Evolutionary conservation across 139 green algal species (phyloP).

Genomic region (Asterochloris erici): DNA sequence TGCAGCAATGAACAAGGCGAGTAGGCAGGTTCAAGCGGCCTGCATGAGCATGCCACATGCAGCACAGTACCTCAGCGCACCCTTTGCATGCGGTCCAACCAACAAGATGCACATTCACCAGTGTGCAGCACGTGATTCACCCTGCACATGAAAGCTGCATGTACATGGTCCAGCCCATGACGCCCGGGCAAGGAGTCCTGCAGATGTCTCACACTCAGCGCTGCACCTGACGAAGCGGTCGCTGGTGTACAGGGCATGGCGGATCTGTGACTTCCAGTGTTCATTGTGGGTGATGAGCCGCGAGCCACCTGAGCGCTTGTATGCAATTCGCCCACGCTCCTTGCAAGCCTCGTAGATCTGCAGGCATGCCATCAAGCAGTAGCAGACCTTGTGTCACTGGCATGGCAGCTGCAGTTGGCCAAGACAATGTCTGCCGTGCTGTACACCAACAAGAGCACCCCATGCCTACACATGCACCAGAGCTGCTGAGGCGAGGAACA

Average conservation of each 20-base stretch:
- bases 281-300: constrained; percentile 63
- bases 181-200: no score
- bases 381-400: no score
- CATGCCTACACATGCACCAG: neutral
- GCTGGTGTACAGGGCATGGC: constrained; percentile 59
- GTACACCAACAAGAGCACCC: neutral
- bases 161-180: neutral
- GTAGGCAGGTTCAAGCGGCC: no score
- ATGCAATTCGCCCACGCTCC: constrained; percentile 47
- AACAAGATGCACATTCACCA: neutral
- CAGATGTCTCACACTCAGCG: neutral
- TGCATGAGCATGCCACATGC: neutral
- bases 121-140: neutral
- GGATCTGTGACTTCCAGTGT: constrained; percentile 66
- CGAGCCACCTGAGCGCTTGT: constrained; percentile 50
- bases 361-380: neutral
- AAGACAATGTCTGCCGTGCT: no score
- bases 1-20: neutral
- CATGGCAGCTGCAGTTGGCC: neutral
- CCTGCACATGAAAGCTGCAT: neutral
- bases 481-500: neutral
- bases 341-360: constrained; percentile 56
- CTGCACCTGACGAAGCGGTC: constrained; percentile 45
- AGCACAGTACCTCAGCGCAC: neutral
- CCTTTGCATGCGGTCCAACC: neutral